A percentile compares a stretch with the other conserved stretches of the same genome.
Conservation (phyloP, 2,329 filamentous ascomycete species). For the Fusarium sp. region DNA sequence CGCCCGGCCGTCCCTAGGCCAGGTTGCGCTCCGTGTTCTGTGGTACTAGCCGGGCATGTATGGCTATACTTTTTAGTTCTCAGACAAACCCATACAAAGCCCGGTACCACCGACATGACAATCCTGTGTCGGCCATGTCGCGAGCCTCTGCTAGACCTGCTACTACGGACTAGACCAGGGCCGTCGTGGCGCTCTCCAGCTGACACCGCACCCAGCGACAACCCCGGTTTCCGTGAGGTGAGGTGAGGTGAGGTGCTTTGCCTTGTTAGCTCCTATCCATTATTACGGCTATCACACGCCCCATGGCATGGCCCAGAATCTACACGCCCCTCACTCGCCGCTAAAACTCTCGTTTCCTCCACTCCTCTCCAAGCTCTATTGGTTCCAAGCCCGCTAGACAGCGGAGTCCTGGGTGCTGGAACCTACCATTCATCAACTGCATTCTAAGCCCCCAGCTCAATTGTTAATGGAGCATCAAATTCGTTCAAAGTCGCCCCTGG, state of each 20-base stretch:
- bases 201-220: constrained; percentile 38
- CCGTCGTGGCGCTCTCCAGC: constrained; percentile 42
- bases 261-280: constrained; percentile 16
- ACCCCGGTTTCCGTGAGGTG: constrained; percentile 31
- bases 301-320: not conserved
- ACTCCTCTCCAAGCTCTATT: constrained; percentile 28
- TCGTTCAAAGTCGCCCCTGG: constrained; percentile 27
- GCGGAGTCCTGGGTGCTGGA: constrained; percentile 30
- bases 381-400: constrained; percentile 22
- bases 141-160: constrained; percentile 31
- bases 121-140: constrained; percentile 22
- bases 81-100: constrained; percentile 13
- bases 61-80: constrained; percentile 14
- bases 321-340: constrained; percentile 21
- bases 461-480: constrained; percentile 22
- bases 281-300: constrained; percentile 4
- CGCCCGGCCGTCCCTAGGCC: constrained; percentile 27
- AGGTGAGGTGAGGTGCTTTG: constrained; percentile 33
- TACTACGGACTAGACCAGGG: constrained; percentile 34
- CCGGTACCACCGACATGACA: constrained; percentile 21
- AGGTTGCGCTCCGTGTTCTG: constrained; percentile 28
- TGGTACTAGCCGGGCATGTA: constrained; percentile 25
- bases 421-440: constrained; percentile 33
- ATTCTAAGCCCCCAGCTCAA: constrained; percentile 18
- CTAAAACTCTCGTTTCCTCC: constrained; percentile 28